Evolutionary conservation across 164 flowering plant genomes (phyloP).

Genomic region (Umbellularia californica): DNA sequence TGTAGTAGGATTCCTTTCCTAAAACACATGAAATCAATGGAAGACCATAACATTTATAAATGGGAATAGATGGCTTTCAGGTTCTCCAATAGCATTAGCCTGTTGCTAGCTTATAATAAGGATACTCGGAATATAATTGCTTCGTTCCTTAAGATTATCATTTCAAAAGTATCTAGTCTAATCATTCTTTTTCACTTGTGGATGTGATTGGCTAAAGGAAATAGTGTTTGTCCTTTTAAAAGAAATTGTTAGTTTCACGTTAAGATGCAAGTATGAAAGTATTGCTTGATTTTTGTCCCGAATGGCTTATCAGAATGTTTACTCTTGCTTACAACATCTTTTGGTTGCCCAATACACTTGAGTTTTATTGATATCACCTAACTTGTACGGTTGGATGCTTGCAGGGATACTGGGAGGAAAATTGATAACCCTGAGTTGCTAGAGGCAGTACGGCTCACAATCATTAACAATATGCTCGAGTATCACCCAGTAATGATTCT

Average conservation of each 20-base stretch:
- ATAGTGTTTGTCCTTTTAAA: background rate
- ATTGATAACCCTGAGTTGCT: conserved; percentile 92
- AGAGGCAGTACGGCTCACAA: conserved; percentile 92
- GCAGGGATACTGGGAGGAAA: conserved; percentile 88
- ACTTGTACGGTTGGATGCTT: conserved; percentile 9
- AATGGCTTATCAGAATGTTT: background rate
- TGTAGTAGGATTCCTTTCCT: too few species aligned
- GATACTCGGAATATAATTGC: too few species aligned
- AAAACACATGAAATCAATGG: too few species aligned
- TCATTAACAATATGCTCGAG: conserved; percentile 82
- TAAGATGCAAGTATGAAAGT: background rate
- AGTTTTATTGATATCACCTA: background rate
- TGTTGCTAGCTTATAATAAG: too few species aligned
- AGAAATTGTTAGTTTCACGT: too few species aligned
- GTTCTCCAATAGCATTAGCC: too few species aligned
- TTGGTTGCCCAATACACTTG: background rate
- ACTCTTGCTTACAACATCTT: background rate
- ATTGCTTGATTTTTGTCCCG: background rate
- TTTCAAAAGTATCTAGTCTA: too few species aligned
- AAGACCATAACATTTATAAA: too few species aligned
- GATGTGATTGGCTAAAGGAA: background rate
- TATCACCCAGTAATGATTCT: conserved; percentile 76
- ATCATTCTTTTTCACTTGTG: too few species aligned
- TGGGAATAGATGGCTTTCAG: too few species aligned
- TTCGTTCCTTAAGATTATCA: too few species aligned